Percentiles rank a stretch among this genome's conserved stretches.
Evolutionary conservation across 495 filamentous ascomycete species (phyloP).

Genomic region (Annulohypoxylon nitens): DNA sequence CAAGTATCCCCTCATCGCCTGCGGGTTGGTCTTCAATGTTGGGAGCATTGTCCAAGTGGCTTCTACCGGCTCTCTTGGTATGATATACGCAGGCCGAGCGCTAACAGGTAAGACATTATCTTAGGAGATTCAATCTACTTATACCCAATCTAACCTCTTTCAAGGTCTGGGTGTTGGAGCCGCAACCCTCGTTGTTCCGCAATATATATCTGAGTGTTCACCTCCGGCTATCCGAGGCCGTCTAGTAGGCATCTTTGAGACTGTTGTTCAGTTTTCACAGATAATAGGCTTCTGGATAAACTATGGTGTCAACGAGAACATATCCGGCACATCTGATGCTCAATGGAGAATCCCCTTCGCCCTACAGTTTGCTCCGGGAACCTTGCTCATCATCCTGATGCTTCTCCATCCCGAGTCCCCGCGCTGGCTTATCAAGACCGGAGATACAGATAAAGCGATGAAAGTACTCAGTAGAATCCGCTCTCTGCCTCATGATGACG

Average conservation of each 20-base stretch:
- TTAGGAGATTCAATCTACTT: background rate
- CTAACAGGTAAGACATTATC: conserved; percentile 1
- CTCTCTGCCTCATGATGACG: background rate
- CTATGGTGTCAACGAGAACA: conserved; percentile 5
- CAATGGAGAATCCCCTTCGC: conserved; percentile 10
- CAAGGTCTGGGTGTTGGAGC: background rate
- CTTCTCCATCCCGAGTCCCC: conserved; percentile 6
- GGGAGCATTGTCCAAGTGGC: conserved; percentile 1
- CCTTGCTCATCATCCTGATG: conserved; percentile 1
- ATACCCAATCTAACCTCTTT: background rate
- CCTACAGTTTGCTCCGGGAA: background rate
- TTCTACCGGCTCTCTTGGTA: conserved; percentile 9
- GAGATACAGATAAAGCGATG: conserved; percentile 3
- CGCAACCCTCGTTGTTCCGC: conserved; percentile 3
- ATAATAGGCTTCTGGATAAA: conserved; percentile 9
- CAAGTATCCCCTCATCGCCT: background rate
- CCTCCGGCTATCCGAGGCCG: conserved; percentile 6
- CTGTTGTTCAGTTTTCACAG: background rate
- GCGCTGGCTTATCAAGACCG: conserved; percentile 10
- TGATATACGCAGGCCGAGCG: conserved; percentile 2
- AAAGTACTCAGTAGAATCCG: background rate
- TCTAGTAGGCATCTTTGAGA: conserved; percentile 1
- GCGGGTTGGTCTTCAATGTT: conserved; percentile 1
- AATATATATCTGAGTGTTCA: conserved; percentile 15
- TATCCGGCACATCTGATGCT: conserved; percentile 1